Conservation (phyloP, 768 basidiomycete genomes). For the Naganishia friedmannii region DNA sequence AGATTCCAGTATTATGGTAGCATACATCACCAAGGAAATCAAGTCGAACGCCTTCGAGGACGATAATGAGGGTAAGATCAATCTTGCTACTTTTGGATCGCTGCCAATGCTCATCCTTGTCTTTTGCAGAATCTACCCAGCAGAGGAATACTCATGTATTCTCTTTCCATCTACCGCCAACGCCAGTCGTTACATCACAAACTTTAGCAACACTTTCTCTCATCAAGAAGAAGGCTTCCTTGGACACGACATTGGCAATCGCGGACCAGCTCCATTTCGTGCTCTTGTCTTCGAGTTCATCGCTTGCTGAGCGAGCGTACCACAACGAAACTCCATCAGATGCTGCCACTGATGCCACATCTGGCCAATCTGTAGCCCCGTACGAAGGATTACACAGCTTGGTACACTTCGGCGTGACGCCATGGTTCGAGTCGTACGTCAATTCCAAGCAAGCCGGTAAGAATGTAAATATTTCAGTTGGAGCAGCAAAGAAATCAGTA, state of each 20-base stretch:
- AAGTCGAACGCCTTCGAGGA: slow-evolving; percentile 31
- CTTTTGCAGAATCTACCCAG: slow-evolving; percentile 17
- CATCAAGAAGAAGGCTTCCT: slow-evolving; percentile 81
- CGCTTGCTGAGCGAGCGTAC: neutral
- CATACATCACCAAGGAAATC: slow-evolving; percentile 46
- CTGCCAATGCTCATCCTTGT: neutral
- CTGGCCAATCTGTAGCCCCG: slow-evolving; percentile 54
- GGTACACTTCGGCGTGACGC: slow-evolving; percentile 91
- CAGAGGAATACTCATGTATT: slow-evolving; percentile 32
- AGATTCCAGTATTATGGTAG: slow-evolving; percentile 47
- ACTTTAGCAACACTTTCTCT: slow-evolving; percentile 84
- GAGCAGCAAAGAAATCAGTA: slow-evolving; percentile 59
- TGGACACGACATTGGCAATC: slow-evolving; percentile 77
- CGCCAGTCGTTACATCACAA: slow-evolving; percentile 71
- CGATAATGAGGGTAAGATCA: slow-evolving; percentile 41
- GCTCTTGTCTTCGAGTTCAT: slow-evolving; percentile 63
- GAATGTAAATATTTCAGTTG: slow-evolving; percentile 46
- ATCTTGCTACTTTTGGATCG: neutral
- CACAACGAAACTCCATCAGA: slow-evolving; percentile 62
- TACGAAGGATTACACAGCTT: slow-evolving; percentile 95
- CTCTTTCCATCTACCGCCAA: slow-evolving; percentile 55
- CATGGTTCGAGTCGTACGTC: slow-evolving; percentile 97
- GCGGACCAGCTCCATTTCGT: slow-evolving; percentile 84
- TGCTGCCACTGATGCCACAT: slow-evolving; percentile 56
- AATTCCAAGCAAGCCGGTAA: slow-evolving; percentile 64